These are phyloP conservation scores for Fraxinus quadrangulata DNA, from an alignment of 257 asterid species.

Conservation along the genomic window DNA sequence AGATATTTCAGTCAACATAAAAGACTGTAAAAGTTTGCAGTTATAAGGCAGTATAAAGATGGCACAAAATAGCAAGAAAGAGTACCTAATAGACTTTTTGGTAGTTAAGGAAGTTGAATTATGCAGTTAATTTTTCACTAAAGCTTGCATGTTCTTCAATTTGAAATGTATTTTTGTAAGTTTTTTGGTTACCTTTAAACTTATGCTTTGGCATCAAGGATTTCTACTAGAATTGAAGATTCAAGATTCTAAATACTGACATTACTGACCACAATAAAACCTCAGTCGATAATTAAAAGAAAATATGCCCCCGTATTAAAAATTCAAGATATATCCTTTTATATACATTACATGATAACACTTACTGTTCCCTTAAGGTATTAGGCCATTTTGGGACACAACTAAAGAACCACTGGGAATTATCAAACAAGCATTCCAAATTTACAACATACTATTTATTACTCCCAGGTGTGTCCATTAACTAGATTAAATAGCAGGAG, in stretches of 20 bases:
- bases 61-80: neutral
- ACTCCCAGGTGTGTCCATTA: too few species aligned
- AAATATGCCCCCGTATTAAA: neutral
- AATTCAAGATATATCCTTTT: neutral
- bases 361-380: too few species aligned
- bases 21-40: neutral
- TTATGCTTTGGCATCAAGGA: neutral
- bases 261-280: neutral
- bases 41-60: constrained; percentile 5
- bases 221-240: neutral
- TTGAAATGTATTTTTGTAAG: neutral
- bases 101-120: neutral
- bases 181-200: neutral
- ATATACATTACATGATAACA: too few species aligned
- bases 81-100: neutral
- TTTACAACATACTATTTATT: too few species aligned
- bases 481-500: too few species aligned
- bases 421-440: too few species aligned
- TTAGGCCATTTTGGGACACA: neutral
- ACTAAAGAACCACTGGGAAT: neutral
- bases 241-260: neutral
- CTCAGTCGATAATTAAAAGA: neutral
- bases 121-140: neutral
- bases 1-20: constrained; percentile 12
- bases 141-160: neutral